Evolutionary conservation across 148 eudicot species (phyloP).

Genomic region (Fagopyrum tataricum): DNA sequence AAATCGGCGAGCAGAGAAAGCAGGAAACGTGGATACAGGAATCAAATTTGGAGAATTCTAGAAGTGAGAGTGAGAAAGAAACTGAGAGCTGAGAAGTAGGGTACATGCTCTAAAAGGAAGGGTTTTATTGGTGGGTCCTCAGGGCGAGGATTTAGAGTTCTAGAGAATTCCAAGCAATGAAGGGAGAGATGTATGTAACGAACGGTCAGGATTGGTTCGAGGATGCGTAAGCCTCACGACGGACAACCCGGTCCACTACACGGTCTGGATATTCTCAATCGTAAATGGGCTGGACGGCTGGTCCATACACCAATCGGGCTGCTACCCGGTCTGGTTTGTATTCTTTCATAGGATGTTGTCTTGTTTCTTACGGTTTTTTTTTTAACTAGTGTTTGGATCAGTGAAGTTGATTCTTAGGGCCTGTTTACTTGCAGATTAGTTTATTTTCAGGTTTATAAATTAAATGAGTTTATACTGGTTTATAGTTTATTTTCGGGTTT

Average conservation of each 20-base stretch:
- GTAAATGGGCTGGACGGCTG: neutral
- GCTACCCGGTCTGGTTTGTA: too few relatives aligned
- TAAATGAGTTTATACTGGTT: too few relatives aligned
- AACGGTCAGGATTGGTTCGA: slow-evolving; percentile 11
- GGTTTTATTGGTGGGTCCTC: neutral
- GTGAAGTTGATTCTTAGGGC: too few relatives aligned
- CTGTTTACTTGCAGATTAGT: too few relatives aligned
- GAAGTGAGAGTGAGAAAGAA: neutral
- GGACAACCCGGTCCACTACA: neutral
- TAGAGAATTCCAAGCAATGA: slow-evolving; percentile 27
- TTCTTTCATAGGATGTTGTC: too few relatives aligned
- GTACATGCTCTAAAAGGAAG: neutral
- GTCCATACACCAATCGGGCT: too few relatives aligned
- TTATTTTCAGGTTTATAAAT: too few relatives aligned
- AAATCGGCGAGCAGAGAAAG: slow-evolving; percentile 7
- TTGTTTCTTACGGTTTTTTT: too few relatives aligned
- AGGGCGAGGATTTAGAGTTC: slow-evolving; percentile 14
- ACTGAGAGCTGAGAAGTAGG: slow-evolving; percentile 3
- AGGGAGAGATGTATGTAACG: neutral
- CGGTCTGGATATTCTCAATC: neutral
- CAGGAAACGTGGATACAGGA: neutral
- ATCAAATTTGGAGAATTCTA: slow-evolving; percentile 14
- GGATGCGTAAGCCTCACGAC: slow-evolving; percentile 2
- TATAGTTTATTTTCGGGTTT: too few relatives aligned
- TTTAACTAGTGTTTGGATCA: too few relatives aligned